Conservation (phyloP, 768 basidiomycete genomes). For the Pisolithus albus region DNA sequence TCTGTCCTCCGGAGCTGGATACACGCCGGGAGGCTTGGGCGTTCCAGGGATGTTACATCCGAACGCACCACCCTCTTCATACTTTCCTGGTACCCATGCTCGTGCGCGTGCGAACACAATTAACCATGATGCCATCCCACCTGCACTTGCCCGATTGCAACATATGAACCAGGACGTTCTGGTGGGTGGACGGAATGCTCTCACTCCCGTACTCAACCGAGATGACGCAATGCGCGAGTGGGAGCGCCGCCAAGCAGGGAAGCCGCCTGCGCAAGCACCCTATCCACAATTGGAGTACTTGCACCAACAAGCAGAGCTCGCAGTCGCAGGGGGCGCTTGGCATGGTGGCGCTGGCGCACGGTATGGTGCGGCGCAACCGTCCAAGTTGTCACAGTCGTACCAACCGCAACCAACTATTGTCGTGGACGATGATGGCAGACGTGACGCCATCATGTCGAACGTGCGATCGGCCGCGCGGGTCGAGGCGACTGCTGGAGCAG, state of each 20-base stretch:
- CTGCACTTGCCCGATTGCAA: conserved; percentile 82
- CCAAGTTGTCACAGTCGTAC: conserved; percentile 28
- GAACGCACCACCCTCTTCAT: conserved; percentile 57
- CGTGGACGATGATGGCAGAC: conserved; percentile 61
- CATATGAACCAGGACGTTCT: conserved; percentile 85
- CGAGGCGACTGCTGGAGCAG: conserved; percentile 16
- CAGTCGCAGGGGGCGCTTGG: conserved; percentile 61
- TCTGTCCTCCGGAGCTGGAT: conserved; percentile 14
- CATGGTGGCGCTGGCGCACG: conserved; percentile 26
- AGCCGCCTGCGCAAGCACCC: conserved; percentile 60
- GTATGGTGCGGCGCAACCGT: conserved; percentile 38
- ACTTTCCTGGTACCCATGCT: conserved; percentile 49
- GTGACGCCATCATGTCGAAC: conserved; percentile 78
- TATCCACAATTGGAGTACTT: conserved; percentile 89
- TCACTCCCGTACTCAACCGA: conserved; percentile 90
- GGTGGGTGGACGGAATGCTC: conserved; percentile 60
- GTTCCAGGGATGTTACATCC: conserved; percentile 31
- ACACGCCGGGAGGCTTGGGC: conserved; percentile 10
- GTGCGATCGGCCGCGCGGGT: conserved; percentile 57
- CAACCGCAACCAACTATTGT: conserved; percentile 49
- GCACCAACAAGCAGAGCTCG: conserved; percentile 89
- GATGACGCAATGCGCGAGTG: conserved; percentile 95
- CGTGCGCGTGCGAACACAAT: conserved; percentile 88
- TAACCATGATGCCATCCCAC: conserved; percentile 86
- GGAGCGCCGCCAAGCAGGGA: conserved; percentile 83